phyloP scores from a whole-genome alignment of 306 rosid genomes.

The Ceratonia siliqua region DNA sequence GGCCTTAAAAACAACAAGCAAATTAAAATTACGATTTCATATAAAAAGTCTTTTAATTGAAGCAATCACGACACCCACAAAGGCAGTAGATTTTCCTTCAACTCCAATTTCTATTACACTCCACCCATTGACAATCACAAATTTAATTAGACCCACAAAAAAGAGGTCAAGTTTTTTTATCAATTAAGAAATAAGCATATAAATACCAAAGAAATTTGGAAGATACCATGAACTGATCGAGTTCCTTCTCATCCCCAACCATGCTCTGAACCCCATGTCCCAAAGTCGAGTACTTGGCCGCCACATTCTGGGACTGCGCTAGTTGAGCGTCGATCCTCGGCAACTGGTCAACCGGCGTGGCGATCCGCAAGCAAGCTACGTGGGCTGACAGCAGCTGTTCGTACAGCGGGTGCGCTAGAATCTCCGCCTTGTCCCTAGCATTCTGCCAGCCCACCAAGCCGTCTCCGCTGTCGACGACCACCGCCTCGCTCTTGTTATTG shows the following conservation, averaged over 20 bases:
- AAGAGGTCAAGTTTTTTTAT: background rate
- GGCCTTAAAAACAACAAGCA: background rate
- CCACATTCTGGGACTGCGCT: slow-evolving; percentile 76
- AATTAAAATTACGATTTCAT: background rate
- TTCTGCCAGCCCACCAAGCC: slow-evolving; percentile 68
- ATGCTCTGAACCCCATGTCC: slow-evolving; percentile 49
- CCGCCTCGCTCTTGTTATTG: slow-evolving; percentile 47
- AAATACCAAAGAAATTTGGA: background rate
- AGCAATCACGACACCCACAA: background rate
- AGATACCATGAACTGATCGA: slow-evolving; percentile 76
- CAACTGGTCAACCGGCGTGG: slow-evolving; percentile 84
- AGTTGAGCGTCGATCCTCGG: slow-evolving; percentile 88
- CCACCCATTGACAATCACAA: background rate
- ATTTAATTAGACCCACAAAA: background rate
- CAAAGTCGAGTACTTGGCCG: slow-evolving; percentile 67
- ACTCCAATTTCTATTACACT: background rate
- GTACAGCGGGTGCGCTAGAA: slow-evolving; percentile 74
- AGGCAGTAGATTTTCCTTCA: background rate
- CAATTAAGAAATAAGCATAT: background rate
- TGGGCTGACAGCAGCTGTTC: slow-evolving; percentile 80
- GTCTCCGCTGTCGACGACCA: slow-evolving; percentile 38
- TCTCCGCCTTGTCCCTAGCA: slow-evolving; percentile 70
- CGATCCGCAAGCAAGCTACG: slow-evolving; percentile 82
- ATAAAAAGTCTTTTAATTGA: background rate
- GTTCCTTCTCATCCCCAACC: slow-evolving; percentile 70